Percentiles rank a stretch among this genome's conserved stretches.
phyloP scores from a whole-genome alignment of 2,329 filamentous ascomycete species.

The Xylariaceae sp. region DNA sequence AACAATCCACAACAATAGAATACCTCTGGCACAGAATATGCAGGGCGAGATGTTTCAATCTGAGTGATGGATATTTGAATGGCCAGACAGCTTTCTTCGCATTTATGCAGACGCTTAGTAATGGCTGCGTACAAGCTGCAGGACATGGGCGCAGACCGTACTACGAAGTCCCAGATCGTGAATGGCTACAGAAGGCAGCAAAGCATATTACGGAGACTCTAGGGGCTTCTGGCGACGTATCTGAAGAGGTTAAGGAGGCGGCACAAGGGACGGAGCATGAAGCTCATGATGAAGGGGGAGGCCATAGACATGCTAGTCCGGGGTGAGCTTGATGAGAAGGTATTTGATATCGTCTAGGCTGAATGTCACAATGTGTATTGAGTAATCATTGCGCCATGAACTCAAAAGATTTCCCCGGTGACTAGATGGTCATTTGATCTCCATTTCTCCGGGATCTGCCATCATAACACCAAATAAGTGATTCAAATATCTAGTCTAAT shows the following conservation, averaged over 20 bases:
- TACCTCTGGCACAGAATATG: no score
- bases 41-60: background rate
- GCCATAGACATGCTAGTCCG: background rate
- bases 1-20: no score
- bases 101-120: background rate
- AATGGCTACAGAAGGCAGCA: slow-evolving; percentile 1
- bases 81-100: background rate
- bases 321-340: background rate
- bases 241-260: background rate
- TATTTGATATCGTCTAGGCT: slow-evolving; percentile 1
- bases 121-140: background rate
- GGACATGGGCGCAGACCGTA: background rate
- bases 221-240: background rate
- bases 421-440: no score
- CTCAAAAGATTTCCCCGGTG: no score
- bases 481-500: no score
- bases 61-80: background rate
- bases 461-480: no score
- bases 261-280: background rate
- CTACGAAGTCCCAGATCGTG: background rate
- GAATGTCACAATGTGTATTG: no score
- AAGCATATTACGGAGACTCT: background rate
- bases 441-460: no score
- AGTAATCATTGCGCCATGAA: no score
- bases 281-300: slow-evolving; percentile 1